Conservation (phyloP, 73 alveolate species). For the Paramecium caudatum region DNA sequence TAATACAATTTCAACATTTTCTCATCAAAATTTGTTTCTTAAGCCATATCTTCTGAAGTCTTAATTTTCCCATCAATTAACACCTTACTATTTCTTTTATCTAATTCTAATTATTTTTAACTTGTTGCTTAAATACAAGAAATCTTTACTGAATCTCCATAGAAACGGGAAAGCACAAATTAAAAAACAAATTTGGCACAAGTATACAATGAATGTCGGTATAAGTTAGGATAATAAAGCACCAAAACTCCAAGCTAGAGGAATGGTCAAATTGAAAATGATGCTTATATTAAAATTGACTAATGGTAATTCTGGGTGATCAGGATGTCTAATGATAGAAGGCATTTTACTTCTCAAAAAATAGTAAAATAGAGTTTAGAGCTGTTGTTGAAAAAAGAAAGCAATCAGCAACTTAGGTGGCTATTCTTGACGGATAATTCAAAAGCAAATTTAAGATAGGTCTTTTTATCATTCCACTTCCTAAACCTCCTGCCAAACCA, state of each 20-base stretch:
- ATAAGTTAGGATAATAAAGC: background rate
- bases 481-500: constrained; percentile 43
- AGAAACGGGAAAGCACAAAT: constrained; percentile 2
- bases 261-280: constrained; percentile 37
- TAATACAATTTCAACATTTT: background rate
- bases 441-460: constrained; percentile 27
- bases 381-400: background rate
- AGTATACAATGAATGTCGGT: background rate
- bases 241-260: background rate
- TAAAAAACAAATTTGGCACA: background rate
- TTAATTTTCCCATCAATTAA: background rate
- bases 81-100: background rate
- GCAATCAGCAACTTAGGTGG: background rate
- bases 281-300: constrained; percentile 23
- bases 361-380: background rate
- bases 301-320: constrained; percentile 24
- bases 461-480: constrained; percentile 42
- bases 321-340: constrained; percentile 15
- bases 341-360: background rate
- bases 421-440: background rate
- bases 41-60: background rate
- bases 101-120: constrained; percentile 7
- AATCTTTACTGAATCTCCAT: background rate
- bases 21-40: background rate
- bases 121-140: background rate